Base-by-base conservation (phyloP, 176 grass and related monocot species). In the Zoysia japonica region DNA sequence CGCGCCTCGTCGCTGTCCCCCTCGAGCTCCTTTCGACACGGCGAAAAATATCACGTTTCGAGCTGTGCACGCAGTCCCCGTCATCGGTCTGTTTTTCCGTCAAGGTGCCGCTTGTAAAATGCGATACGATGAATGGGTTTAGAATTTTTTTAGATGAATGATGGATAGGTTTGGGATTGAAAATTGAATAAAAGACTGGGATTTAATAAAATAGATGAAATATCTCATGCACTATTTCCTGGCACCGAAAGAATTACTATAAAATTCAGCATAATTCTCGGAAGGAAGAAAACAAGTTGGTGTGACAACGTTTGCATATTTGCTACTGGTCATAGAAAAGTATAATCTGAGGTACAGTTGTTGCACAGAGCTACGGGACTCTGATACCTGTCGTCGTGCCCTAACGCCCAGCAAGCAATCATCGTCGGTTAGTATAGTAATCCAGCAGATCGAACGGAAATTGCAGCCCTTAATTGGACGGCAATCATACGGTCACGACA, bases 401-500 rank as follows among this genome's bases (percentile, higher is more conserved):
- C 20, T 48, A 57, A 80, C 70, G 53, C 44, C 59, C 60, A 37
- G 38, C 53, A 76, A 37, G 38, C 53, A 76, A 87, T 70, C 41
- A 49, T 73, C 16, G 14, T 67, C 16, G n/a, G 49, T 36, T 43
- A 43, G 52, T 4, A 17, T 28, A 28, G 28, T 28, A 28, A 28
- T 28, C 28, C 12, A 20, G 54, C 60, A 12, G 62, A 61, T 71
- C 77, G 82, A 47, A 78, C 67, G 35, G 35, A 65, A 65, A 35
- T 54, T 77, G 63, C 78, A 71, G 78, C 78, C 44, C 72, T 65
- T 63, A 78, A 85, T 78, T 78, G 28, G 47, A 5, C 57, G 42
- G 42, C 69, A 85, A 71, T 77, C 67, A 64, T 44, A 48, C 9
- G 4, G 57, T 15, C 62, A 62, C 46, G 11, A 9, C 46, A 40